phyloP scores from a whole-genome alignment of 2,329 filamentous ascomycete species.

The Rhytidhysteron rufulum region DNA sequence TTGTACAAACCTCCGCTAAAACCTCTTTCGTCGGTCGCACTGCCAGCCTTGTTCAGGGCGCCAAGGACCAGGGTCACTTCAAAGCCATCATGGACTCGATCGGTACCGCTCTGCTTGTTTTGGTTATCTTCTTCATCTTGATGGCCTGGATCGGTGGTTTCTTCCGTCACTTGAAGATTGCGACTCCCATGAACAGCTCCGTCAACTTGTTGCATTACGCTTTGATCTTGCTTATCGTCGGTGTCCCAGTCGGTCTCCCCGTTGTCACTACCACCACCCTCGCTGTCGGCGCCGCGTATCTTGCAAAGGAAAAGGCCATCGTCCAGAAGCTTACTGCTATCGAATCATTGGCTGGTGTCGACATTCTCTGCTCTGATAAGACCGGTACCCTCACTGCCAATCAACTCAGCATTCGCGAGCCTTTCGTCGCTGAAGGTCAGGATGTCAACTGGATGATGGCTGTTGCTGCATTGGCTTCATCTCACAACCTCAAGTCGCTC shows the following conservation, averaged over 20 bases:
- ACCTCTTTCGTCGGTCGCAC: constrained; percentile 75
- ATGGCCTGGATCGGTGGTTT: constrained; percentile 74
- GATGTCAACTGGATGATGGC: constrained; percentile 85
- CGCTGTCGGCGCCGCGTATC: constrained; percentile 72
- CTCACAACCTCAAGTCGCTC: constrained; percentile 74
- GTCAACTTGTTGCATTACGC: constrained; percentile 55
- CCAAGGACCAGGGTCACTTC: constrained; percentile 73
- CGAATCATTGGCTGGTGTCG: constrained; percentile 69
- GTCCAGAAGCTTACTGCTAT: constrained; percentile 78
- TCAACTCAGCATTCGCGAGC: constrained; percentile 72
- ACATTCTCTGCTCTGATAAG: constrained; percentile 79
- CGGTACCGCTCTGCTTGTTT: constrained; percentile 67
- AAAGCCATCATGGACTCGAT: constrained; percentile 83
- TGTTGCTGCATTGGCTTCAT: constrained; percentile 70
- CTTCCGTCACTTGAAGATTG: constrained; percentile 66
- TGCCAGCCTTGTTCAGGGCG: constrained; percentile 69
- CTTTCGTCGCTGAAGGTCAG: constrained; percentile 71
- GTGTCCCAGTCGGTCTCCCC: constrained; percentile 75
- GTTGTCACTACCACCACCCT: constrained; percentile 76
- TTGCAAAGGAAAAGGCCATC: constrained; percentile 74
- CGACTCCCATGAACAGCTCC: constrained; percentile 53
- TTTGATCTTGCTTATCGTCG: constrained; percentile 59
- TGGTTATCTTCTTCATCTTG: constrained; percentile 75
- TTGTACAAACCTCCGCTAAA: constrained; percentile 64
- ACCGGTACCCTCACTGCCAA: constrained; percentile 73